Conservation (phyloP, 495 filamentous ascomycete species). For the Darksidea phi region DNA sequence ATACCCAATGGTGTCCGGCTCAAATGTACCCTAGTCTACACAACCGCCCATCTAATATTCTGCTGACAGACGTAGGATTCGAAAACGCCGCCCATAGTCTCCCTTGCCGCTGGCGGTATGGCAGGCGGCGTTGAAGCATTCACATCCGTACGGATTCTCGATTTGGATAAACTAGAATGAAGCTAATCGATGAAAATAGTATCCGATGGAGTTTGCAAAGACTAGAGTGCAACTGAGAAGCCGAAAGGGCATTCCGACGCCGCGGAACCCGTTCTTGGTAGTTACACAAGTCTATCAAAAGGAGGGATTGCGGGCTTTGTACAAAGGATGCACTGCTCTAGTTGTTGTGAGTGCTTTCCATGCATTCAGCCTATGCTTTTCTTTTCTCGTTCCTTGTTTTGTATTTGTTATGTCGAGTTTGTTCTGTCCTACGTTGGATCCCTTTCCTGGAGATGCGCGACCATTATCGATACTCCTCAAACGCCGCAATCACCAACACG, state of each 20-base stretch:
- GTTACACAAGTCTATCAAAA: slow-evolving; percentile 50
- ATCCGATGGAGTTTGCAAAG: slow-evolving; percentile 70
- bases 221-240: slow-evolving; percentile 60
- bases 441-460: slow-evolving; percentile 13
- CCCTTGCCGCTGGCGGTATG: slow-evolving; percentile 54
- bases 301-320: slow-evolving; percentile 60
- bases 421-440: no score
- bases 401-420: no score
- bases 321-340: slow-evolving; percentile 63
- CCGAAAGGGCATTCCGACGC: slow-evolving; percentile 45
- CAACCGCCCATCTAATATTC: not conserved
- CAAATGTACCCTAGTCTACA: slow-evolving; percentile 6
- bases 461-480: not conserved
- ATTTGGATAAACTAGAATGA: not conserved
- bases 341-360: slow-evolving; percentile 48
- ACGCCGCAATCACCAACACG: not conserved
- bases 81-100: slow-evolving; percentile 47
- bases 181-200: slow-evolving; percentile 40
- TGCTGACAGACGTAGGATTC: slow-evolving; percentile 22
- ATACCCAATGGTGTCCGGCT: slow-evolving; percentile 28
- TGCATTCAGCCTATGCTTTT: not conserved
- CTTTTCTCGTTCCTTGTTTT: not conserved
- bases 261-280: slow-evolving; percentile 56
- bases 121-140: slow-evolving; percentile 58
- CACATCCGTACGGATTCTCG: slow-evolving; percentile 44